Conservation (phyloP, 345 rosid species). For the Salix arbutifolia region DNA sequence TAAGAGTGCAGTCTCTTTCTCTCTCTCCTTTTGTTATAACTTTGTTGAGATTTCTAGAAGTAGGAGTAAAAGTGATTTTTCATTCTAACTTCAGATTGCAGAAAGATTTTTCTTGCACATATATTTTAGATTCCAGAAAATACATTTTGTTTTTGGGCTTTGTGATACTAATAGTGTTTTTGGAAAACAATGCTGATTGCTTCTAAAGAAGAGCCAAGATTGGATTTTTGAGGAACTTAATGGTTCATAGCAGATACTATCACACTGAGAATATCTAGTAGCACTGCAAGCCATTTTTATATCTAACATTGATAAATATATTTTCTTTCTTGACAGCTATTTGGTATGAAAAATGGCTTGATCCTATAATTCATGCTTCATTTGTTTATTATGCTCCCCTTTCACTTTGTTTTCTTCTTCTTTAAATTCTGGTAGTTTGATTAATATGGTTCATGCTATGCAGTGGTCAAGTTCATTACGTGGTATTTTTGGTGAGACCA, state of each 20-base stretch:
- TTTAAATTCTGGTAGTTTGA: background rate
- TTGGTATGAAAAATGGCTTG: background rate
- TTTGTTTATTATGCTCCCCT: background rate
- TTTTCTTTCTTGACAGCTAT: background rate
- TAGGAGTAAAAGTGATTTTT: background rate
- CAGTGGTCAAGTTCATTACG: slow-evolving; percentile 58
- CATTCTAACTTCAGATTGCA: background rate
- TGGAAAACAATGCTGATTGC: background rate
- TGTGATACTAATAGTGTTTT: background rate
- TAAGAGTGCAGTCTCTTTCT: background rate
- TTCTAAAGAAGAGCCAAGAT: background rate
- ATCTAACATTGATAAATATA: background rate
- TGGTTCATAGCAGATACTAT: background rate
- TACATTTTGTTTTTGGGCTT: background rate
- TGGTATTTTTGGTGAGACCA: slow-evolving; percentile 72
- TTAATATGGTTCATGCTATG: slow-evolving; percentile 22
- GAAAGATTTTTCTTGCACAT: background rate
- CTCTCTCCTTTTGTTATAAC: background rate
- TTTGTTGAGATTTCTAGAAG: background rate
- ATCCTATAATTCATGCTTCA: background rate
- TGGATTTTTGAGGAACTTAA: background rate
- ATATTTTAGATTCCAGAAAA: background rate
- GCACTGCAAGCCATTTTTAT: background rate
- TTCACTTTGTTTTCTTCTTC: background rate
- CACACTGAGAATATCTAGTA: background rate